A percentile compares a stretch with the other conserved stretches of the same genome.
phyloP scores from a whole-genome alignment of 2,329 filamentous ascomycete genomes.

The Podosphaera aphanis region DNA sequence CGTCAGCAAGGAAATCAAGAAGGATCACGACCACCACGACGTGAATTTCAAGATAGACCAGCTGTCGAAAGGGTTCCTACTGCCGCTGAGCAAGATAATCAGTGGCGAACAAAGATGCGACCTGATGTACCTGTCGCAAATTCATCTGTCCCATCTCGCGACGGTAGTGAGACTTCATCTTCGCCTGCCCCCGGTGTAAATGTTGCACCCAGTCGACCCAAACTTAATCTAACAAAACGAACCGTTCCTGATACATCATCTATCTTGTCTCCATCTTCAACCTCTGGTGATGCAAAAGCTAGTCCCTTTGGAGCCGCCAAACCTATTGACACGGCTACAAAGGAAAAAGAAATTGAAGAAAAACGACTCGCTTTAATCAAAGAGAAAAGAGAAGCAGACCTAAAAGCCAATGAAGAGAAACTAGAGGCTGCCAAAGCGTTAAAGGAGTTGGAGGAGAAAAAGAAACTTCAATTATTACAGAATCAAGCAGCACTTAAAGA shows the following conservation, averaged over 20 bases:
- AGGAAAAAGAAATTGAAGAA: slow-evolving; percentile 77
- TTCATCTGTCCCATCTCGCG: slow-evolving; percentile 43
- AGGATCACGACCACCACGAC: slow-evolving; percentile 55
- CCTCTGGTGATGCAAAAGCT: slow-evolving; percentile 49
- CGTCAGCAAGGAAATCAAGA: too few relatives aligned
- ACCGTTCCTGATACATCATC: slow-evolving; percentile 60
- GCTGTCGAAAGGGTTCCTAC: slow-evolving; percentile 49
- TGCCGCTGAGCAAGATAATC: slow-evolving; percentile 75
- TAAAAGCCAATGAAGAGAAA: slow-evolving; percentile 32
- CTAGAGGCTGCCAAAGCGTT: slow-evolving; percentile 20
- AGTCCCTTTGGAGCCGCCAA: slow-evolving; percentile 85
- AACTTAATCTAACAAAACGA: slow-evolving; percentile 70
- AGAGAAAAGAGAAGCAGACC: slow-evolving; percentile 55
- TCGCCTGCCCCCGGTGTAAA: slow-evolving; percentile 34
- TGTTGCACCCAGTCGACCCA: slow-evolving; percentile 44
- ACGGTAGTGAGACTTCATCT: slow-evolving; percentile 52
- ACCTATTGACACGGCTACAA: slow-evolving; percentile 77
- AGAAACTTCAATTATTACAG: slow-evolving; percentile 15
- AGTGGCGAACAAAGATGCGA: slow-evolving; percentile 81
- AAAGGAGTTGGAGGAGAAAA: slow-evolving; percentile 16
- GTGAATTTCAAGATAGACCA: slow-evolving; percentile 50
- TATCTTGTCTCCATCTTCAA: slow-evolving; percentile 25
- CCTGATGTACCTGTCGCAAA: slow-evolving; percentile 38
- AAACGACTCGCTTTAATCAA: slow-evolving; percentile 50
- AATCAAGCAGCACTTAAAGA: slow-evolving; percentile 10